A percentile compares a stretch with the other conserved stretches of the same genome.
These are phyloP conservation scores for Monilinia fructicola DNA, from an alignment of 2,329 filamentous ascomycete genomes.

Conservation along the genomic window DNA sequence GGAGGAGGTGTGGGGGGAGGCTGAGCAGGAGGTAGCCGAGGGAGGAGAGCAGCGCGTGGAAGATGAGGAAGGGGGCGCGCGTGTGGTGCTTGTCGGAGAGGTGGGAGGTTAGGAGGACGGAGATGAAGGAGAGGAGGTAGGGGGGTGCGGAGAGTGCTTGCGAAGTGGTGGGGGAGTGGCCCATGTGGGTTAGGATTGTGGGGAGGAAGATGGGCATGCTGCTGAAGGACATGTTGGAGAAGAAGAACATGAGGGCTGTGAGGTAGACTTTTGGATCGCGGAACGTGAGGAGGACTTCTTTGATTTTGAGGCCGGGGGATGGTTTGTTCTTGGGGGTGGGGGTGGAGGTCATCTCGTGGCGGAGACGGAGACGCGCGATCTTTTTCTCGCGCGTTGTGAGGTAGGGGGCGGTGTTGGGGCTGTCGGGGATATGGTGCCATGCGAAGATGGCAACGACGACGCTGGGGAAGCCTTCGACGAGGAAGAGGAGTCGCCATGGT, in stretches of 20 bases:
- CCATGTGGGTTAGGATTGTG: conserved; percentile 75
- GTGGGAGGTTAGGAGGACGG: conserved; percentile 70
- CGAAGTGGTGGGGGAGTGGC: conserved; percentile 63
- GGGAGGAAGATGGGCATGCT: conserved; percentile 87
- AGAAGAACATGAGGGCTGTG: conserved; percentile 80
- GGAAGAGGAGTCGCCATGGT: conserved; percentile 81
- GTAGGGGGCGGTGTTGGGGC: conserved; percentile 64
- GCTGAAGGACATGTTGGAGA: conserved; percentile 83
- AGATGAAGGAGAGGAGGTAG: conserved; percentile 71
- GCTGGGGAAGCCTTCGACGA: conserved; percentile 82
- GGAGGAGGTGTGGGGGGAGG: conserved; percentile 59
- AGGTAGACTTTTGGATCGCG: conserved; percentile 70
- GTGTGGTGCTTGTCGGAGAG: conserved; percentile 65
- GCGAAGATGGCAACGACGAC: conserved; percentile 71
- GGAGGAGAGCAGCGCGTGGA: conserved; percentile 66
- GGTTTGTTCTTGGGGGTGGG: neutral
- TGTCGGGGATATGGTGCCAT: conserved; percentile 75
- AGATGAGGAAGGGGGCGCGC: conserved; percentile 65
- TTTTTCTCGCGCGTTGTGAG: conserved; percentile 63
- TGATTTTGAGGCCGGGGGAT: conserved; percentile 48
- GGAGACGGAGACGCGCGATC: conserved; percentile 69
- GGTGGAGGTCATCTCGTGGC: conserved; percentile 35
- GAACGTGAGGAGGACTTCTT: conserved; percentile 59
- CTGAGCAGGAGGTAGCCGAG: conserved; percentile 61
- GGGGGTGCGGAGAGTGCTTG: conserved; percentile 82